Base-by-base conservation (phyloP, 352 stramenopile genomes). In the Globisporangium nodosum region DNA sequence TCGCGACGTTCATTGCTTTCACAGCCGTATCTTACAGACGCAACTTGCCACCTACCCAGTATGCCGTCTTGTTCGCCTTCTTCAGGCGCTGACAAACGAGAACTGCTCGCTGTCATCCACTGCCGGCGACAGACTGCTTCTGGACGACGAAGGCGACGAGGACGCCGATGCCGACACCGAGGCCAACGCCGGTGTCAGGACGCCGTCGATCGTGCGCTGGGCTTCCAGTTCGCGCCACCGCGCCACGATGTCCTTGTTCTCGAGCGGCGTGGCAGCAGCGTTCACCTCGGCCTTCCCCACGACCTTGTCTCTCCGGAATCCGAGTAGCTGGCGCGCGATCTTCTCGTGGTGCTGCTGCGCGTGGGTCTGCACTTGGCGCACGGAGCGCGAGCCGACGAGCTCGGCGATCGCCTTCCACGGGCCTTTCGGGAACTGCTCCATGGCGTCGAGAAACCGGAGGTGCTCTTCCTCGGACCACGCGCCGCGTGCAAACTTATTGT, bases 321-420 rank as follows among this genome's bases (percentile, higher is more conserved):
- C 62, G 24, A 61, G 45, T n/a, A 65, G 31, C 21, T 61, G 60
- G 15, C 60, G 60, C 31, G 48, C 47, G 24, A 66, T 54, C 49
- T 70, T 70, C 35, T 70, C 52, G 27, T 63, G 60, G 55, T 68
- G 65, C 46, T 70, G 66, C 31, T 70, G 64, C 7, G 64, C 64
- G 42, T 70, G 64, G 5, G 64, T 67, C 24, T 64, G 64, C 43
- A 64, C 52, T 37, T 70, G 64, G 27, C 60, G 56, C 24, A 68
- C 60, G n/a, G 64, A 64, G 33, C 64, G 54, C 40, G 64, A 60
- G 33, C 51, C 50, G 40, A 70, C 49, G 50, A 47, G 51, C 39
- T 60, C 42, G 39, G 64, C 55, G 54, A 70, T 70, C 5, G 54
- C 46, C 20, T 63, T 66, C 64, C 64, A 70, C 21, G 60, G 56